phyloP scores from a whole-genome alignment of 1,139 yeast genomes.

The Geotrichum siamense region DNA sequence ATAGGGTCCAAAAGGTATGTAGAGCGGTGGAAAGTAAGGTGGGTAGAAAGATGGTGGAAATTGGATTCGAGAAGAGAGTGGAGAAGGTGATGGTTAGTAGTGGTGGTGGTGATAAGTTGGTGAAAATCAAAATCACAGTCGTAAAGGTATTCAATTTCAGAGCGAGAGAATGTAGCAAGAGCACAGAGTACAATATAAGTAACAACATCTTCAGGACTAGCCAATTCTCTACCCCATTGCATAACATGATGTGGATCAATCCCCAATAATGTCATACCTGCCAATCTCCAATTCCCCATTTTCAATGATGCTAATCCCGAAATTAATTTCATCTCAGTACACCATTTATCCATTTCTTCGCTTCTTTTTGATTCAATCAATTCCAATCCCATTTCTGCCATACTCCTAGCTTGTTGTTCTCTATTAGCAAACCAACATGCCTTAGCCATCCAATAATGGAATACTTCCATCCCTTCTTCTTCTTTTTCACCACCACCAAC shows the following conservation, averaged over 20 bases:
- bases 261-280: constrained; percentile 10
- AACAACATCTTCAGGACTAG: constrained; percentile 20
- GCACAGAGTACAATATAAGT: constrained; percentile 25
- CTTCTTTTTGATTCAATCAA: constrained; percentile 3
- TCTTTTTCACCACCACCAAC: too few relatives aligned
- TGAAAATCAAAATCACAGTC: constrained; percentile 41
- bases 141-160: constrained; percentile 23
- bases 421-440: constrained; percentile 6
- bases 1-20: constrained; percentile 20
- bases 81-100: too few relatives aligned
- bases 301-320: constrained; percentile 12
- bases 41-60: not conserved
- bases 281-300: constrained; percentile 13
- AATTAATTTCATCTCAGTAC: constrained; percentile 10
- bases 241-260: constrained; percentile 3
- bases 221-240: constrained; percentile 5
- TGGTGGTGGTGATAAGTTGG: constrained; percentile 19
- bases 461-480: not conserved
- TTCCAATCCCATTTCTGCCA: constrained; percentile 8
- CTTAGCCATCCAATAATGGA: constrained; percentile 5
- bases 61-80: constrained; percentile 8
- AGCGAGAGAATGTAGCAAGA: constrained; percentile 24
- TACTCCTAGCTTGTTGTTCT: constrained; percentile 7
- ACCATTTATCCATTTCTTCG: not conserved
- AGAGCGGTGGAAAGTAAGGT: constrained; percentile 13